A percentile compares a stretch with the other conserved stretches of the same genome.
Conservation (phyloP, 2,329 filamentous ascomycete species). For the Colletotrichum filicis region DNA sequence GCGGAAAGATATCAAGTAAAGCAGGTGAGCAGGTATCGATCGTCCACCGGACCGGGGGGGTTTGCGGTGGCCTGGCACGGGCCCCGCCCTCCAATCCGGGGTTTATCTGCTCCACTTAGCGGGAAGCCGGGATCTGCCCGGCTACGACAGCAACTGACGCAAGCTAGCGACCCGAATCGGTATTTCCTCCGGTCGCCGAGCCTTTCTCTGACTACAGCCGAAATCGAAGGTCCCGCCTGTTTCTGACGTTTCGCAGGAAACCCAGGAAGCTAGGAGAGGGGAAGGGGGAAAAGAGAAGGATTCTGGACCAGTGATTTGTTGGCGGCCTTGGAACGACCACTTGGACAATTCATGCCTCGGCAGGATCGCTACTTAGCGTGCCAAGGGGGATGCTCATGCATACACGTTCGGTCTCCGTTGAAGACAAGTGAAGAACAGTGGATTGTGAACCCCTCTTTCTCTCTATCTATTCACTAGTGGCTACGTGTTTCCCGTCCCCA, state of each 20-base stretch:
- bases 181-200: constrained; percentile 21
- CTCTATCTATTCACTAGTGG: too few species aligned
- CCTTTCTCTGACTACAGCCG: constrained; percentile 1
- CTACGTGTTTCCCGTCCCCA: too few species aligned
- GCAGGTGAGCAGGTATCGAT: not conserved
- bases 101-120: not conserved
- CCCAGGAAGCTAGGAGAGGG: not conserved
- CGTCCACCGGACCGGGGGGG: not conserved
- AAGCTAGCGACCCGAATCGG: constrained; percentile 21
- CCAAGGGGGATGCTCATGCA: not conserved
- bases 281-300: not conserved
- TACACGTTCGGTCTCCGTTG: not conserved
- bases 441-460: not conserved
- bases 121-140: constrained; percentile 22
- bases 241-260: not conserved
- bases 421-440: constrained; percentile 8
- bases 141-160: constrained; percentile 3
- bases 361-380: not conserved
- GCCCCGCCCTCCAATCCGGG: not conserved
- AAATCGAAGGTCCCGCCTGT: not conserved
- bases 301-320: not conserved
- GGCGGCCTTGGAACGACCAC: not conserved
- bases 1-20: not conserved
- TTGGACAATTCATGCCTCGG: constrained; percentile 16
- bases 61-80: not conserved